Evolutionary conservation across 805 yeast species (phyloP).

Genomic region (Yarrowia bubula): DNA sequence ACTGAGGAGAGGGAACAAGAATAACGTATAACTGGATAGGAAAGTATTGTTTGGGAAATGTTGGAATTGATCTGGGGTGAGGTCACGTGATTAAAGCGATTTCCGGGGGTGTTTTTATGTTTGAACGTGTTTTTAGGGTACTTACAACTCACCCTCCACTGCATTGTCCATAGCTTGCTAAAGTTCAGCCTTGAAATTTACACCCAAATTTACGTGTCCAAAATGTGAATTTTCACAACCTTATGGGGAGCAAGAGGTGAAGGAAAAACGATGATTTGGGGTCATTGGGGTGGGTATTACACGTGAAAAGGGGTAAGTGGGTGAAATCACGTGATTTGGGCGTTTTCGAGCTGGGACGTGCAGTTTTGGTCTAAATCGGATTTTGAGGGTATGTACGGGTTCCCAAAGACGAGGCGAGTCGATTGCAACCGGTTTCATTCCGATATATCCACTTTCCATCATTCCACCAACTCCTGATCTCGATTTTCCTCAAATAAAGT

Average conservation of each 20-base stretch:
- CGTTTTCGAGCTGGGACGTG: no score
- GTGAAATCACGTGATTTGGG: no score
- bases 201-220: neutral
- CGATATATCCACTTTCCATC: neutral
- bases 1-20: neutral
- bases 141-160: neutral
- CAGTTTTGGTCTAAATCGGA: no score
- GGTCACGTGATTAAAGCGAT: neutral
- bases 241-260: neutral
- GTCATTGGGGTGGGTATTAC: no score
- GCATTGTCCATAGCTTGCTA: neutral
- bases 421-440: no score
- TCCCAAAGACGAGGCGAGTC: no score
- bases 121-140: no score
- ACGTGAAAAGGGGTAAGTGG: no score
- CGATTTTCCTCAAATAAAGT: neutral
- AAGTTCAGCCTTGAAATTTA: neutral
- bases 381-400: no score
- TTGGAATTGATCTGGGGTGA: neutral
- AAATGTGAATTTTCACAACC: constrained; percentile 10
- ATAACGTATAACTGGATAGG: neutral
- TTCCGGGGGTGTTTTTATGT: neutral
- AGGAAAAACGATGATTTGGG: no score
- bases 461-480: neutral
- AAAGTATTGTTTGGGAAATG: no score